Conservation (phyloP, 345 rosid genomes). For the Ricinus communis region DNA sequence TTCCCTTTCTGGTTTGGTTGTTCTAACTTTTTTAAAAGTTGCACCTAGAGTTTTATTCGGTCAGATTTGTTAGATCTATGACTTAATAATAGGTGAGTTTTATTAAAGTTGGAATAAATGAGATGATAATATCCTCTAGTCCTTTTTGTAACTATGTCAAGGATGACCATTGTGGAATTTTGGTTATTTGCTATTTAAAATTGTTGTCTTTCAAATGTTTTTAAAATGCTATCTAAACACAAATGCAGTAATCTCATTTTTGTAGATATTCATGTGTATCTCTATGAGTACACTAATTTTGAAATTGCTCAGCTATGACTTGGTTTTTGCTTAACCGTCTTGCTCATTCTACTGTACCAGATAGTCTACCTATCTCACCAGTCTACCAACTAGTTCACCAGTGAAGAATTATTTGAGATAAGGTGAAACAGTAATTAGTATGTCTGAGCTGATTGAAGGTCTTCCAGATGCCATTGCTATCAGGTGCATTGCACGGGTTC, state of each 20-base stretch:
- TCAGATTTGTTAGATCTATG: not conserved
- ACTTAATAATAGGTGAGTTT: not conserved
- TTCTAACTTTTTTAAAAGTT: too few species aligned
- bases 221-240: not conserved
- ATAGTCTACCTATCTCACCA: constrained; percentile 6
- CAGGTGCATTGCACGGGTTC: constrained; percentile 92
- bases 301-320: constrained; percentile 4
- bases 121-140: not conserved
- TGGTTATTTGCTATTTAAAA: not conserved
- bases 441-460: constrained; percentile 91
- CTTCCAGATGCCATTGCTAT: constrained; percentile 90
- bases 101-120: not conserved
- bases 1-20: not conserved
- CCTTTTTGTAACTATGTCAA: not conserved
- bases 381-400: constrained; percentile 9
- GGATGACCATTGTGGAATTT: not conserved
- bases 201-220: not conserved
- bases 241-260: not conserved
- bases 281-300: constrained; percentile 5
- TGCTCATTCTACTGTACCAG: constrained; percentile 28
- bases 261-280: not conserved
- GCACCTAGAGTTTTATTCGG: not conserved
- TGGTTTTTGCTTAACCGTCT: constrained; percentile 1
- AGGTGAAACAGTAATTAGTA: constrained; percentile 47
- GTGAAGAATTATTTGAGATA: constrained; percentile 23